A percentile compares a stretch with the other conserved stretches of the same genome.
These are phyloP conservation scores for Plasmodium vinckei DNA, from an alignment of 169 alveolate species.

Conservation along the genomic window DNA sequence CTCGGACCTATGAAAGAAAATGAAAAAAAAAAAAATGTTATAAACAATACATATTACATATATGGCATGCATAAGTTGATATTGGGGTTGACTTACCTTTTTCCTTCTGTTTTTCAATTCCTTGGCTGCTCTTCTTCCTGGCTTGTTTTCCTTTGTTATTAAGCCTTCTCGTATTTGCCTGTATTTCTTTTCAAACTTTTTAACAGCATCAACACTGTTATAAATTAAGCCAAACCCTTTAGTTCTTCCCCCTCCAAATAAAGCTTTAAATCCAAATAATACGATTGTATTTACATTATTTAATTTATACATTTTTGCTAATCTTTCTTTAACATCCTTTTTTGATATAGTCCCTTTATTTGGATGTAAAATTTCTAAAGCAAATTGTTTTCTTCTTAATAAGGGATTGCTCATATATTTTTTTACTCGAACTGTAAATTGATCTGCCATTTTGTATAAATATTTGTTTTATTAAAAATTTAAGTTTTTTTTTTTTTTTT, in stretches of 20 bases:
- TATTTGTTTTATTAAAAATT: constrained; percentile 11
- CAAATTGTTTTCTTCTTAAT: constrained; percentile 93
- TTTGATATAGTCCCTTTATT: constrained; percentile 93
- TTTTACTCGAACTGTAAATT: constrained; percentile 87
- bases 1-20: constrained; percentile 75
- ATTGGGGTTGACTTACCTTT: constrained; percentile 77
- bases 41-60: neutral
- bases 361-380: constrained; percentile 94
- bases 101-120: constrained; percentile 91
- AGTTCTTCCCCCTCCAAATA: constrained; percentile 97
- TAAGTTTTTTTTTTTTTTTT: neutral
- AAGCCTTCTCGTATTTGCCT: constrained; percentile 91
- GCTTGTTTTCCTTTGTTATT: constrained; percentile 83
- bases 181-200: constrained; percentile 91
- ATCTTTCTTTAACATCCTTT: constrained; percentile 90
- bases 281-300: constrained; percentile 90
- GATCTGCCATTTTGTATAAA: constrained; percentile 79
- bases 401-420: constrained; percentile 92
- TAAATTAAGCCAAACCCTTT: constrained; percentile 96
- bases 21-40: constrained; percentile 7
- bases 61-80: no score
- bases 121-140: constrained; percentile 91
- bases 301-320: constrained; percentile 91
- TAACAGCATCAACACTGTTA: constrained; percentile 91
- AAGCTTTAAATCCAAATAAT: constrained; percentile 94